Evolutionary conservation across 1,284 basidiomycete species (phyloP), one percentile per base, ranked within the genome.

Genomic region (Cryptococcus sp.): DNA sequence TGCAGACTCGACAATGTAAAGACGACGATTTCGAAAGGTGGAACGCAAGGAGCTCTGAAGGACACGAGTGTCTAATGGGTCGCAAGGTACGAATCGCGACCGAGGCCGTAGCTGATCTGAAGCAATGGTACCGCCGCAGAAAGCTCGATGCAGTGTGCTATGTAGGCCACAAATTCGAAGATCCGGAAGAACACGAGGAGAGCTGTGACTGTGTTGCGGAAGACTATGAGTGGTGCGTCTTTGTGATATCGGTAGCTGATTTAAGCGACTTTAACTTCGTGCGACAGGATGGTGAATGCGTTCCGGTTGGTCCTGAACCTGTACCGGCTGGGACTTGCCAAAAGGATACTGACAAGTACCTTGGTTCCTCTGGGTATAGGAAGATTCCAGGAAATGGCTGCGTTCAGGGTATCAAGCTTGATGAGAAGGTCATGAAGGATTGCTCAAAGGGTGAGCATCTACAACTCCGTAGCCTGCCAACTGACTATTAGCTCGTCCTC

Each of bases 331-430:
- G 84, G 2, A 79, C 85, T 0, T 98, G 96, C 66, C 67, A 77
- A 16, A 79, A 79, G 49, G 75, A 80, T 0, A 79, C 81, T 10
- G 79, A 86, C 60, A 85, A 74, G 14, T 98, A 91, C 70, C 69
- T 81, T 69, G 94, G 91, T 0, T 96, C 92, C 0, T 92, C 89
- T 14, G 94, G 94, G 0, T 98, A 86, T 70, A 81, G 92, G 39
- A 83, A 86, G 66, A 91, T 98, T 51, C 92, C 96, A 1, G 94
- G 96, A 2, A 89, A 98, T 69, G 88, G 85, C 0, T 98, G 94
- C 70, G 80, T 81, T 46, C 78, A 78, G 16, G 55, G 77, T 7
- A 65, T 72, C 18, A 78, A 81, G 64, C 87, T 87, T 74, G 93
- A 96, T 65, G 79, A 82, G 16, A 79, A 76, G 40, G 76, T 87